Percentiles rank a stretch among this genome's conserved stretches.
Evolutionary conservation across 2,329 filamentous ascomycete genomes (phyloP).

Genomic region (Talaromyces sp.): DNA sequence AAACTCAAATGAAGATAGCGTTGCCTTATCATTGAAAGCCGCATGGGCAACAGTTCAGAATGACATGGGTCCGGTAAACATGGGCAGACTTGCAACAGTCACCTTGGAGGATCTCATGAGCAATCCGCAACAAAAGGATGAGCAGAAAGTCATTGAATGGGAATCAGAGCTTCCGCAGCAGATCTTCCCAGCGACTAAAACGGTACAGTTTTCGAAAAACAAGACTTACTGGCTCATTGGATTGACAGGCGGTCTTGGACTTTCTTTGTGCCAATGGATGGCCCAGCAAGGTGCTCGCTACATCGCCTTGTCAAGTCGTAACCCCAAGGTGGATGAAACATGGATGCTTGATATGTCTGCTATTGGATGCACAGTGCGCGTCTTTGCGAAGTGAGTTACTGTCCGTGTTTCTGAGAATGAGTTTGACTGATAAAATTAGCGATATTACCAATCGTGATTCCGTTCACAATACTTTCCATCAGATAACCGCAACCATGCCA

Average conservation of each 20-base stretch:
- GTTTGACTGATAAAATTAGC: conserved; percentile 9
- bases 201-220: conserved; percentile 24
- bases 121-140: background rate
- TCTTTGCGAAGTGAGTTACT: conserved; percentile 21
- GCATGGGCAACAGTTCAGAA: conserved; percentile 7
- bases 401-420: background rate
- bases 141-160: conserved; percentile 19
- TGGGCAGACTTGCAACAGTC: conserved; percentile 8
- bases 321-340: conserved; percentile 27
- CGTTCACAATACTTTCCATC: conserved; percentile 22
- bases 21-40: conserved; percentile 7
- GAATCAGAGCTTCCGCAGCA: conserved; percentile 16
- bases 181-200: conserved; percentile 19
- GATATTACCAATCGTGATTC: conserved; percentile 26
- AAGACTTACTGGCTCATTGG: conserved; percentile 40
- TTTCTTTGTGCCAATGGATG: conserved; percentile 35
- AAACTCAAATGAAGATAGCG: background rate
- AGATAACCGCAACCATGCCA: conserved; percentile 36
- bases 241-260: conserved; percentile 30
- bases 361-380: conserved; percentile 21
- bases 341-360: conserved; percentile 25
- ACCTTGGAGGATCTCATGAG: conserved; percentile 13
- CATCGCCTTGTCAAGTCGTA: conserved; percentile 33
- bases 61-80: conserved; percentile 11
- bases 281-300: conserved; percentile 28